These are phyloP conservation scores for Pleurotus citrinopileatus DNA, from an alignment of 768 basidiomycete genomes.

Conservation along the genomic window DNA sequence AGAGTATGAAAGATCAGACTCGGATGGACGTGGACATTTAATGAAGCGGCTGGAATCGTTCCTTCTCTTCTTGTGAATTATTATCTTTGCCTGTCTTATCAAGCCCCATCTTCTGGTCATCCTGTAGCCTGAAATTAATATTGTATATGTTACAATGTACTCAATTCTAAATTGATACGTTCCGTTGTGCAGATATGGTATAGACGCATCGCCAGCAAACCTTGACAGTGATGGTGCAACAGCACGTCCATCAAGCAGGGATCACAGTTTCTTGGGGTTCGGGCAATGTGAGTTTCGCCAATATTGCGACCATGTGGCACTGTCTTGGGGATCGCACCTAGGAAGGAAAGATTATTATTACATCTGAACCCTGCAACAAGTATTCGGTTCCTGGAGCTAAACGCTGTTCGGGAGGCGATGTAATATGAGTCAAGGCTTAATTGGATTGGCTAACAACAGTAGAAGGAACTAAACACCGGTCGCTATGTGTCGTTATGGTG, in stretches of 20 bases:
- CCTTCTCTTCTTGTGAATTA: too few species aligned
- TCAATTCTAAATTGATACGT: too few species aligned
- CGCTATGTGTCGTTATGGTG: background rate
- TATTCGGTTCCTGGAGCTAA: background rate
- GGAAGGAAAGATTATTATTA: background rate
- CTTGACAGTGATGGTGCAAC: too few species aligned
- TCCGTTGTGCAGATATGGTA: too few species aligned
- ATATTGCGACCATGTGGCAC: too few species aligned
- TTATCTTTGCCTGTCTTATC: background rate
- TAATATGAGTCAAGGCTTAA: background rate
- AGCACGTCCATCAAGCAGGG: too few species aligned
- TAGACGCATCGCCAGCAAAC: too few species aligned
- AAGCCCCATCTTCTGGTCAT: background rate
- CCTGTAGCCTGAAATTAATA: background rate
- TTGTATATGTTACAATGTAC: background rate
- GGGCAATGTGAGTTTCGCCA: too few species aligned
- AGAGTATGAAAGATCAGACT: slow-evolving; percentile 31
- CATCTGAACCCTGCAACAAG: background rate
- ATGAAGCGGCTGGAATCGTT: background rate
- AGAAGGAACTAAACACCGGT: background rate
- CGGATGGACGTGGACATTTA: slow-evolving; percentile 8
- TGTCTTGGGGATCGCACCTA: background rate
- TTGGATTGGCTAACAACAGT: background rate
- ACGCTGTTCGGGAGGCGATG: background rate
- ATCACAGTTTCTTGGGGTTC: too few species aligned